These are phyloP conservation scores for Aspergillus eucalypticola DNA, from an alignment of 2,329 filamentous ascomycete species.

Conservation along the genomic window DNA sequence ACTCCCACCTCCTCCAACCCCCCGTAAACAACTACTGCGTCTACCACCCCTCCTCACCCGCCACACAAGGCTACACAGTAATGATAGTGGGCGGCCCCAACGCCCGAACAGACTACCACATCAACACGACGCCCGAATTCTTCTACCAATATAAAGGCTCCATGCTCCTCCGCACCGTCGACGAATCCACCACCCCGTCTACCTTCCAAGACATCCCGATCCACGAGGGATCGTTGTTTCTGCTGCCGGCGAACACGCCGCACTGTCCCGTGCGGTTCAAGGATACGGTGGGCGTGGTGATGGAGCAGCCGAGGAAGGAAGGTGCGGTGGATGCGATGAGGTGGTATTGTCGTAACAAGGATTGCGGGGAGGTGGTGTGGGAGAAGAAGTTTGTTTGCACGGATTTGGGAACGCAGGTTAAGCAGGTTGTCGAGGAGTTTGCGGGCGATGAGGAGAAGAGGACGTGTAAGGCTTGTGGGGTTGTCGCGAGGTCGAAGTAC, in stretches of 20 bases:
- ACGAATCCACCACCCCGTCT: conserved; percentile 54
- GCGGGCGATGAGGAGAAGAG: conserved; percentile 68
- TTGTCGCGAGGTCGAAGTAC: conserved; percentile 61
- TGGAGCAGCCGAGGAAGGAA: conserved; percentile 78
- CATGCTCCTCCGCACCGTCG: conserved; percentile 92
- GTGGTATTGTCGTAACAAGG: conserved; percentile 74
- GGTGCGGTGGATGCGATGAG: conserved; percentile 74
- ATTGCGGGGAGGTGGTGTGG: conserved; percentile 72
- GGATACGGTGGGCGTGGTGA: conserved; percentile 87
- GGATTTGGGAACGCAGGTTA: conserved; percentile 91
- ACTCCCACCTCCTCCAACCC: conserved; percentile 87
- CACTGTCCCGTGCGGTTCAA: conserved; percentile 94
- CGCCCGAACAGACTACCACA: conserved; percentile 95
- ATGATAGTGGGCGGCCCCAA: conserved; percentile 94
- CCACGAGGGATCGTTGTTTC: conserved; percentile 88
- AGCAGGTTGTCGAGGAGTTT: conserved; percentile 83
- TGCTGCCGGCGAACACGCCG: conserved; percentile 89
- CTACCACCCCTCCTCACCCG: conserved; percentile 66
- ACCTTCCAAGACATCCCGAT: conserved; percentile 83
- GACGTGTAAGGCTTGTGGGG: conserved; percentile 75
- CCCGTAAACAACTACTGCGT: conserved; percentile 98
- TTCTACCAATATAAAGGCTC: conserved; percentile 95
- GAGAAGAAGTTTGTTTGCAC: conserved; percentile 86
- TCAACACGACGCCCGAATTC: conserved; percentile 94
- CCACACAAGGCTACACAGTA: conserved; percentile 91